Evolutionary conservation across 1,139 yeast genomes (phyloP).

Genomic region (Kurtzmaniella quercitrusa): DNA sequence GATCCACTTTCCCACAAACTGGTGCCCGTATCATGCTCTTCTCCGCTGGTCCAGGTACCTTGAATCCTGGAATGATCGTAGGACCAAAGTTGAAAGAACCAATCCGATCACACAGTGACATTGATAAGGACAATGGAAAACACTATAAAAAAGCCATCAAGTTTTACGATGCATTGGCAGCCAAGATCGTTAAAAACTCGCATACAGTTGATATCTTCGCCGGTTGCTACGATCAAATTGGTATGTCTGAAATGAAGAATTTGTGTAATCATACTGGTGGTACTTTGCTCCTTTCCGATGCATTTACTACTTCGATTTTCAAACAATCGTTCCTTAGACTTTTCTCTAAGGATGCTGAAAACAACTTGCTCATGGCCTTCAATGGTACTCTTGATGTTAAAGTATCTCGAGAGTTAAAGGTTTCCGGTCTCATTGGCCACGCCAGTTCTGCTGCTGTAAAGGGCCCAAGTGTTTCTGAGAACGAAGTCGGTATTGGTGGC

Average conservation of each 20-base stretch:
- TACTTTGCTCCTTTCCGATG: conserved; percentile 83
- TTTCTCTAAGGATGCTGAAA: conserved; percentile 82
- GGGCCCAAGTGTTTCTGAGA: conserved; percentile 76
- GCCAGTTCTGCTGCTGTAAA: conserved; percentile 70
- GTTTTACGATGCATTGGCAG: conserved; percentile 76
- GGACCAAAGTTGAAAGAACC: conserved; percentile 92
- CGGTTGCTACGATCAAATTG: conserved; percentile 97
- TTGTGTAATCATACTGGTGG: conserved; percentile 92
- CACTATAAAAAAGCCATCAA: conserved; percentile 89
- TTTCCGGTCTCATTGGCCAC: conserved; percentile 92
- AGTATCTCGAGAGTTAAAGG: conserved; percentile 83
- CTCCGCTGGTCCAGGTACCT: conserved; percentile 94
- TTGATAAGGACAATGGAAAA: conserved; percentile 81
- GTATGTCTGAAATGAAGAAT: conserved; percentile 94
- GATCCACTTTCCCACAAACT: conserved; percentile 80
- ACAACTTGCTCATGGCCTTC: conserved; percentile 82
- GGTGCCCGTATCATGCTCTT: conserved; percentile 91
- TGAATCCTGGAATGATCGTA: conserved; percentile 93
- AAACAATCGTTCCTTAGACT: conserved; percentile 89
- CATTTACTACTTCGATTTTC: conserved; percentile 94
- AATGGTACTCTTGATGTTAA: conserved; percentile 82
- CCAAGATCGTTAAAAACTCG: conserved; percentile 65
- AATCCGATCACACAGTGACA: conserved; percentile 94
- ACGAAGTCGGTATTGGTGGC: conserved; percentile 91
- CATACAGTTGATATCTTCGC: conserved; percentile 93